A percentile compares a stretch with the other conserved stretches of the same genome.
phyloP scores from a whole-genome alignment of 1,284 basidiomycete genomes.

The Clitocybe nebularis region DNA sequence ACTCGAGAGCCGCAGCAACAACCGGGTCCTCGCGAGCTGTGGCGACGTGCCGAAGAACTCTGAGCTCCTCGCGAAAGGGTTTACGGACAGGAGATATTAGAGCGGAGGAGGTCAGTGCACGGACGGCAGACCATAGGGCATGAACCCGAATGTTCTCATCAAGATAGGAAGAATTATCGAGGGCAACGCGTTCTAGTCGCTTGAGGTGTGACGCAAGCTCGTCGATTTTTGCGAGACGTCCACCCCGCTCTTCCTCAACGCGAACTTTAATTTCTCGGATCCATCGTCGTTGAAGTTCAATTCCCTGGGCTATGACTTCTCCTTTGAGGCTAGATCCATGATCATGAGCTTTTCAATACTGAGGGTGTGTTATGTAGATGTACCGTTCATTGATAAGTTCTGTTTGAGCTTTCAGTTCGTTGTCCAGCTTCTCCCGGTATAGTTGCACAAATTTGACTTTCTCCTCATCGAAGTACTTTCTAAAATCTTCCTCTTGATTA shows the following conservation, averaged over 20 bases:
- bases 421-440: conserved; percentile 85
- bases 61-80: conserved; percentile 88
- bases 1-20: conserved; percentile 64
- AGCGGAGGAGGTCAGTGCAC: conserved; percentile 56
- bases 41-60: conserved; percentile 74
- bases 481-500: conserved; percentile 84
- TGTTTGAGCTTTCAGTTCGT: conserved; percentile 85
- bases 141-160: conserved; percentile 90
- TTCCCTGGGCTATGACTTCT: conserved; percentile 94
- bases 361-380: too few species aligned
- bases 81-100: conserved; percentile 60
- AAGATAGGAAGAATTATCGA: conserved; percentile 87
- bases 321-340: conserved; percentile 70
- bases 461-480: conserved; percentile 81
- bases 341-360: too few species aligned
- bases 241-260: conserved; percentile 96
- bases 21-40: conserved; percentile 68
- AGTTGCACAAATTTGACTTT: conserved; percentile 69
- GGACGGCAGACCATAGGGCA: conserved; percentile 73
- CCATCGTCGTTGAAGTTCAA: conserved; percentile 96
- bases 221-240: conserved; percentile 92
- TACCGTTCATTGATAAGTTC: conserved; percentile 93
- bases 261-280: conserved; percentile 93
- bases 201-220: conserved; percentile 89
- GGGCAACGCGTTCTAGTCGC: conserved; percentile 84